Conservation (phyloP, 305 asterid species). For the Solanum hybrid region DNA sequence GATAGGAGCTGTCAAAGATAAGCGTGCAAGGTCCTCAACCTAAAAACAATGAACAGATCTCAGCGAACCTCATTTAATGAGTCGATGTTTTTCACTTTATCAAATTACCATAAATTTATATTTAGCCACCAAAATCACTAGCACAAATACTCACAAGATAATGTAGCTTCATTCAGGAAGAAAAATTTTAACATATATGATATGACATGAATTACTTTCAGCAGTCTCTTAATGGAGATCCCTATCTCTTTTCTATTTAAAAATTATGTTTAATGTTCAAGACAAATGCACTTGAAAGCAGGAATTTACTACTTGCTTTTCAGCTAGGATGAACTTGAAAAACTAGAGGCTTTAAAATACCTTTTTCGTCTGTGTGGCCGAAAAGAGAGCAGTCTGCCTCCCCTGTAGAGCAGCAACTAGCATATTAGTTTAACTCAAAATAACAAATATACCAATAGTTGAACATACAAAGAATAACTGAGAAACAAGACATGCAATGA, state of each 20-base stretch:
- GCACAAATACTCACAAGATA: neutral
- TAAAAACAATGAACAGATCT: slow-evolving; percentile 22
- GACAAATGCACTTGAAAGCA: neutral
- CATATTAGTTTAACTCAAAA: slow-evolving; percentile 17
- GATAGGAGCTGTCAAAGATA: slow-evolving; percentile 66
- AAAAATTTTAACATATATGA: neutral
- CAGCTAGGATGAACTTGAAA: neutral
- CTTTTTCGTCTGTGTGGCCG: slow-evolving; percentile 96
- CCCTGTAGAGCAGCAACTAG: slow-evolving; percentile 36
- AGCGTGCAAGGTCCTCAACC: slow-evolving; percentile 95
- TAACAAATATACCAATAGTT: neutral
- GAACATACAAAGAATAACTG: neutral
- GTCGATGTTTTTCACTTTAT: neutral
- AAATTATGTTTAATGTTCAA: neutral
- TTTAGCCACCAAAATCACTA: neutral
- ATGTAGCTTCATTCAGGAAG: neutral
- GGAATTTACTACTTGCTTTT: neutral
- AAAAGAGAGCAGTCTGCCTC: slow-evolving; percentile 93
- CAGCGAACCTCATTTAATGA: neutral
- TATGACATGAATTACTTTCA: neutral
- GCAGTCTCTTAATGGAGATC: neutral
- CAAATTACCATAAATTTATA: neutral
- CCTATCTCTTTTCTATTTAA: neutral
- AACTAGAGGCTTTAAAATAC: slow-evolving; percentile 21
- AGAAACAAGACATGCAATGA: neutral